Percentiles rank a stretch among this genome's conserved stretches.
Evolutionary conservation across 2,329 filamentous ascomycete species (phyloP).

Genomic region (Furcasterigmium sp.): DNA sequence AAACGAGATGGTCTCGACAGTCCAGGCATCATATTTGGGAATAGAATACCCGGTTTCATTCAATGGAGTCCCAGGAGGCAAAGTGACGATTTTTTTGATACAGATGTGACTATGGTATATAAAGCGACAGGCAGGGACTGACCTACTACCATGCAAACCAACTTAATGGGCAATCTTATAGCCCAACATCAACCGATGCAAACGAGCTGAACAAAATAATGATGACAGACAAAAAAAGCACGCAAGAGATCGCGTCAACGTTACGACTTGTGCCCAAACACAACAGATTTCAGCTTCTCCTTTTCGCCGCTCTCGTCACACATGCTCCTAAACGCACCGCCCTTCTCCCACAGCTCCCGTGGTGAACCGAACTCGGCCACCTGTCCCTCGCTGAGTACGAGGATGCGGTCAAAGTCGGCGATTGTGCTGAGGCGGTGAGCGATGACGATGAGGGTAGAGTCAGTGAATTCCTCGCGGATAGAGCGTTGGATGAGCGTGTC

Average conservation of each 20-base stretch:
- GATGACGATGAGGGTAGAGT: conserved; percentile 66
- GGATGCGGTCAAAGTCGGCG: conserved; percentile 69
- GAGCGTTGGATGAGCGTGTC: conserved; percentile 68
- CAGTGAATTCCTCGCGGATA: conserved; percentile 67
- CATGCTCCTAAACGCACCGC: conserved; percentile 56
- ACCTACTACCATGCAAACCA: no score
- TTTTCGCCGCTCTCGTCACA: conserved; percentile 56
- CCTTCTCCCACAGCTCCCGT: conserved; percentile 52
- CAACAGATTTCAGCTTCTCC: conserved; percentile 43
- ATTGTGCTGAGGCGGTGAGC: conserved; percentile 73
- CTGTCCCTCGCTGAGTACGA: conserved; percentile 63
- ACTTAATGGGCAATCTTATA: no score
- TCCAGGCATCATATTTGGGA: no score
- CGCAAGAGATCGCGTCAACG: neutral
- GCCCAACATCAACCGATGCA: no score
- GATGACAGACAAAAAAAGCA: no score
- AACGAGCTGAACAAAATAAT: no score
- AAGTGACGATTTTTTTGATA: no score
- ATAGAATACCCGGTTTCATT: no score
- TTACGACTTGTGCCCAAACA: conserved; percentile 21
- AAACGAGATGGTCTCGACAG: no score
- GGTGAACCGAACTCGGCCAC: conserved; percentile 66
- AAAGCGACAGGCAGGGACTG: no score
- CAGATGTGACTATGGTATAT: no score
- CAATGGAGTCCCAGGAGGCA: no score